A percentile compares a stretch with the other conserved stretches of the same genome.
Conservation (phyloP, 805 yeast genomes). For the Lipomyces japonicus region DNA sequence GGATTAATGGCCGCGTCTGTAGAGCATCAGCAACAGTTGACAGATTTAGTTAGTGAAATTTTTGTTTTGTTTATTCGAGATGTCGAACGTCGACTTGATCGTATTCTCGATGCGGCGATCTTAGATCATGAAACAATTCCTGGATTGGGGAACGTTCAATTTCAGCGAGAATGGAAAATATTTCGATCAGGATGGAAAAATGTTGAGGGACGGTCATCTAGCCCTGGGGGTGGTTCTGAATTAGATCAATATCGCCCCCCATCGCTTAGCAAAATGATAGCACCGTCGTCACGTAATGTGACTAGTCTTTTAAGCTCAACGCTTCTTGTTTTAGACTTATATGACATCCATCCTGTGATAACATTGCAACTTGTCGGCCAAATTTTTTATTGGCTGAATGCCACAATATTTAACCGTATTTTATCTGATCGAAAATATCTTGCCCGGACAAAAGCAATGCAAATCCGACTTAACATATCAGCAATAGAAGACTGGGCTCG, state of each 20-base stretch:
- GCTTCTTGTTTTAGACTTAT: conserved; percentile 76
- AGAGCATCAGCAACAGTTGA: conserved; percentile 33
- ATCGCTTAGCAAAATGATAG: conserved; percentile 67
- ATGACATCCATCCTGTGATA: conserved; percentile 73
- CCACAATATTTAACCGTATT: conserved; percentile 68
- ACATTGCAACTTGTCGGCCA: conserved; percentile 73
- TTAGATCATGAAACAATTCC: conserved; percentile 78
- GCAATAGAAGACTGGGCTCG: conserved; percentile 92
- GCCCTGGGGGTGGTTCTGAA: conserved; percentile 3
- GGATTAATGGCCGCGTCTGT: conserved; percentile 40
- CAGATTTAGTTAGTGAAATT: conserved; percentile 36
- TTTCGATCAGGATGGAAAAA: conserved; percentile 46
- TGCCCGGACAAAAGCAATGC: conserved; percentile 82
- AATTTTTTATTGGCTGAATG: conserved; percentile 73
- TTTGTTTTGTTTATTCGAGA: conserved; percentile 38
- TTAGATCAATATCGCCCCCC: conserved; percentile 60
- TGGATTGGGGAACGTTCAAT: conserved; percentile 69
- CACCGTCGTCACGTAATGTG: conserved; percentile 66
- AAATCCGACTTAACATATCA: conserved; percentile 80
- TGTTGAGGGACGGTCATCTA: neutral
- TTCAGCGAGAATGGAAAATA: conserved; percentile 68
- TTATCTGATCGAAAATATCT: conserved; percentile 64
- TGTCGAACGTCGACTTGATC: conserved; percentile 38
- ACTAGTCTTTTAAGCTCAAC: conserved; percentile 75
- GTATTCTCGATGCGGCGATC: conserved; percentile 36